A percentile compares a stretch with the other conserved stretches of the same genome.
Conservation (phyloP, 768 basidiomycete species). For the Leccinum uliginosum region DNA sequence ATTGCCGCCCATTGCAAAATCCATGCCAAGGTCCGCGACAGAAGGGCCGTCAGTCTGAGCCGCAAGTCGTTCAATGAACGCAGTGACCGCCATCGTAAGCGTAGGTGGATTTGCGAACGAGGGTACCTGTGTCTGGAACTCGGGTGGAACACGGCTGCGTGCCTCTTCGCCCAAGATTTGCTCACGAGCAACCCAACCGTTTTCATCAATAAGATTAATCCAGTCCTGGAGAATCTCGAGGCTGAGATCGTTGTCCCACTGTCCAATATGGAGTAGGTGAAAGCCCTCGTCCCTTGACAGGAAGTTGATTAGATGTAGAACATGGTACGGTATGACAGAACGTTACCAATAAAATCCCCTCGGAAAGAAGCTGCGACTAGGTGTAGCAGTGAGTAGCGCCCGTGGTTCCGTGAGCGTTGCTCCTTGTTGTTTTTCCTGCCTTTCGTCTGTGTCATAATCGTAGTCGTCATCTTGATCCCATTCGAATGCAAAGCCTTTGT, state of each 20-base stretch:
- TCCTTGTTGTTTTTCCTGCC: constrained; percentile 40
- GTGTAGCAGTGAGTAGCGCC: constrained; percentile 84
- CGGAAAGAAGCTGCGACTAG: constrained; percentile 95
- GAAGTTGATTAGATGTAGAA: constrained; percentile 1
- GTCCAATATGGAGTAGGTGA: constrained; percentile 86
- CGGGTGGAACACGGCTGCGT: constrained; percentile 84
- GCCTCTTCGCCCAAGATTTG: constrained; percentile 97
- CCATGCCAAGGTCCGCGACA: constrained; percentile 64
- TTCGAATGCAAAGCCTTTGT: constrained; percentile 80
- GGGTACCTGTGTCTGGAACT: constrained; percentile 93
- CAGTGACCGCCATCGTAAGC: constrained; percentile 87
- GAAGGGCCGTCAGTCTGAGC: constrained; percentile 42
- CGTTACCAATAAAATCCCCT: constrained; percentile 92
- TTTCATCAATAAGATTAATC: constrained; percentile 86
- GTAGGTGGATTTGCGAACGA: constrained; percentile 95
- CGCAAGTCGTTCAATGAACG: constrained; percentile 76
- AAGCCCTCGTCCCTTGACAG: constrained; percentile 89
- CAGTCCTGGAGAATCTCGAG: constrained; percentile 87
- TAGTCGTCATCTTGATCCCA: constrained; percentile 74
- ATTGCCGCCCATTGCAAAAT: constrained; percentile 43
- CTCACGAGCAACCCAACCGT: constrained; percentile 95
- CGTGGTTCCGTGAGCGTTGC: constrained; percentile 69
- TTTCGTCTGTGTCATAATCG: constrained; percentile 36
- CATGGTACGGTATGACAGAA: not conserved
- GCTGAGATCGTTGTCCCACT: constrained; percentile 90